A percentile compares a stretch with the other conserved stretches of the same genome.
phyloP scores from a whole-genome alignment of 2,329 filamentous ascomycete species.

The Colletotrichum viniferum region DNA sequence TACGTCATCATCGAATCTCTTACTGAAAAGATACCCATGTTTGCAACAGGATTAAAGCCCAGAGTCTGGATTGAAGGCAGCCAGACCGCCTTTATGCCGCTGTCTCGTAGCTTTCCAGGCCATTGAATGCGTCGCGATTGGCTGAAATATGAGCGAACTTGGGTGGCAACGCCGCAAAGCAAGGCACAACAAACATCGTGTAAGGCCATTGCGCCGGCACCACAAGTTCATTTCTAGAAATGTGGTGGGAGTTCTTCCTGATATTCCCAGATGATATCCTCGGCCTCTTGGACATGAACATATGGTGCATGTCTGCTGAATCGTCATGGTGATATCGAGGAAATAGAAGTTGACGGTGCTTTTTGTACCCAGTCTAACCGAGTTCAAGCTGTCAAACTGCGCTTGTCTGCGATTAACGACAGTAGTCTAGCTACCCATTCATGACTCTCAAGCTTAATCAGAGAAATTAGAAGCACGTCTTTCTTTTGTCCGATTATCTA shows the following conservation, averaged over 20 bases:
- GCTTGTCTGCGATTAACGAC: not conserved
- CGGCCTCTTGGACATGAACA: not conserved
- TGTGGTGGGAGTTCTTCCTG: not conserved
- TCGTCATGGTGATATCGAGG: not conserved
- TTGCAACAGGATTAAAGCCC: not conserved
- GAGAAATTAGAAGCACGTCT: not conserved
- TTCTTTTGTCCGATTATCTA: not conserved
- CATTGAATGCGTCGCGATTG: not conserved
- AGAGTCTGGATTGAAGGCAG: not conserved
- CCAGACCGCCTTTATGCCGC: not conserved
- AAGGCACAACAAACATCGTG: not conserved
- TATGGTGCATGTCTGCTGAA: not conserved
- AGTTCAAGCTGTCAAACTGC: not conserved
- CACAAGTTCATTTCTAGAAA: not conserved
- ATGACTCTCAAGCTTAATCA: not conserved
- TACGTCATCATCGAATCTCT: not conserved
- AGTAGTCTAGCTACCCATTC: not conserved
- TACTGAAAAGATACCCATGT: not conserved
- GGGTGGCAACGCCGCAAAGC: not conserved
- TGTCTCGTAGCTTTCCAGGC: not conserved
- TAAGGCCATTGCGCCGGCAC: not conserved
- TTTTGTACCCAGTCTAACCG: not conserved
- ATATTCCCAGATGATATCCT: not conserved
- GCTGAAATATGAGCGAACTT: not conserved
- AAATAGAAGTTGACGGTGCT: not conserved